Conservation (phyloP, 495 filamentous ascomycete genomes). For the Evansstolkia leycettana region DNA sequence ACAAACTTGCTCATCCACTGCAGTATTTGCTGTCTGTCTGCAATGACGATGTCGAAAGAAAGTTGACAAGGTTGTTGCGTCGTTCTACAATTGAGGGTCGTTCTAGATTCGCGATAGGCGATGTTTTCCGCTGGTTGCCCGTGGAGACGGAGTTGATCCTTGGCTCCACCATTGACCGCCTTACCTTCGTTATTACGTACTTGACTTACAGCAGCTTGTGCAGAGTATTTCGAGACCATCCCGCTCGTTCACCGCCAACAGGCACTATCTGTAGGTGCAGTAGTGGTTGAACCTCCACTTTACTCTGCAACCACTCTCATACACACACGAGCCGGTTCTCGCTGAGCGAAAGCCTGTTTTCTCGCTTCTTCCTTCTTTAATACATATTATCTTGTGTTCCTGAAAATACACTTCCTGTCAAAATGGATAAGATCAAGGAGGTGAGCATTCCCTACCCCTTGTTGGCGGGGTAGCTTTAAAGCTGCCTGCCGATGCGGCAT, state of each 20-base stretch:
- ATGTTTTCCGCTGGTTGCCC: constrained; percentile 26
- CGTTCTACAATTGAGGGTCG: constrained; percentile 11
- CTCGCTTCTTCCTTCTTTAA: constrained; percentile 11
- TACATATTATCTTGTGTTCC: constrained; percentile 11
- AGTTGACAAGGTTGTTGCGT: background rate
- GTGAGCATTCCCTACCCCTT: constrained; percentile 40
- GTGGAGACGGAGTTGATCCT: constrained; percentile 31
- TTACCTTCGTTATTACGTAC: background rate
- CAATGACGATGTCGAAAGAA: constrained; percentile 1
- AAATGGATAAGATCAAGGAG: constrained; percentile 63
- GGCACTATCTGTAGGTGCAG: no score
- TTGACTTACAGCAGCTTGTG: background rate
- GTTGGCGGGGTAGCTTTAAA: constrained; percentile 34
- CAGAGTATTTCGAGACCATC: no score
- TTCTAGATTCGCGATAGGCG: constrained; percentile 10
- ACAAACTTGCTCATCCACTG: constrained; percentile 13
- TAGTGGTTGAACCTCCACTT: no score
- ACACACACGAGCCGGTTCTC: constrained; percentile 22
- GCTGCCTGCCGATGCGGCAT: constrained; percentile 16
- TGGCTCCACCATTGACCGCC: background rate
- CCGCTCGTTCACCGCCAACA: constrained; percentile 36
- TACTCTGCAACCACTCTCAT: constrained; percentile 7
- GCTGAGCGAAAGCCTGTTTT: constrained; percentile 31
- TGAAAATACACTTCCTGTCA: constrained; percentile 9
- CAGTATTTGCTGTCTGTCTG: no score